Conservation (phyloP, 2,329 filamentous ascomycete species). For the Trichocomaceae sp. region DNA sequence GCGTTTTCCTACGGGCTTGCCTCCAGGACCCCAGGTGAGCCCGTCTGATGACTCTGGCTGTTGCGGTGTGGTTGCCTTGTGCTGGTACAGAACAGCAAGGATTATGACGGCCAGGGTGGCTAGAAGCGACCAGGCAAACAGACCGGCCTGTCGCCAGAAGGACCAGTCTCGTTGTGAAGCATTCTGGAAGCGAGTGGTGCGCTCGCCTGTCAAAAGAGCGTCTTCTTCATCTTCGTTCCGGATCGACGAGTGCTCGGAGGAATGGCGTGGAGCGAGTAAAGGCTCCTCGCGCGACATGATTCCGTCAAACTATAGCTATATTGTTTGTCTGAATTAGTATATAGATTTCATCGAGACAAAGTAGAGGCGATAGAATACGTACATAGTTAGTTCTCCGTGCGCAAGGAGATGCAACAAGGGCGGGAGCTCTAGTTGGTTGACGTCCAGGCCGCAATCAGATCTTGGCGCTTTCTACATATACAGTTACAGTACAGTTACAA, state of each 20-base stretch:
- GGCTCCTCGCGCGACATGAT: constrained; percentile 43
- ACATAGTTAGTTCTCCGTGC: not conserved
- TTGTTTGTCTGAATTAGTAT: not conserved
- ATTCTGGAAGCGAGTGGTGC: constrained; percentile 22
- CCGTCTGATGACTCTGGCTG: constrained; percentile 21
- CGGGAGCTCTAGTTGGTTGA: no score
- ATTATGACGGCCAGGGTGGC: constrained; percentile 74
- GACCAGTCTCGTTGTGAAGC: constrained; percentile 41
- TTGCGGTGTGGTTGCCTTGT: constrained; percentile 45
- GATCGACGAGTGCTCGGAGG: constrained; percentile 51
- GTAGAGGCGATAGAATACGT: not conserved
- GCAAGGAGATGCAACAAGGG: not conserved
- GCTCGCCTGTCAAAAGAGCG: constrained; percentile 54
- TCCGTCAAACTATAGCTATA: not conserved
- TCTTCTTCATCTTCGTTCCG: constrained; percentile 56
- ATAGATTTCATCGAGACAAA: not conserved
- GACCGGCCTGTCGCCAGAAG: constrained; percentile 64
- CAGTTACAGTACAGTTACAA: no score
- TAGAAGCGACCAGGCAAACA: constrained; percentile 76
- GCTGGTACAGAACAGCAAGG: constrained; percentile 73
- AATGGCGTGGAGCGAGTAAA: constrained; percentile 48
- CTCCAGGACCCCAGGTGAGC: constrained; percentile 31
- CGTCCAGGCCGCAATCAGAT: not conserved
- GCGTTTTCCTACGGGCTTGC: constrained; percentile 59
- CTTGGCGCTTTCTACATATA: not conserved